Conservation (phyloP, 2,329 filamentous ascomycete species). For the Lachnellula occidentalis region DNA sequence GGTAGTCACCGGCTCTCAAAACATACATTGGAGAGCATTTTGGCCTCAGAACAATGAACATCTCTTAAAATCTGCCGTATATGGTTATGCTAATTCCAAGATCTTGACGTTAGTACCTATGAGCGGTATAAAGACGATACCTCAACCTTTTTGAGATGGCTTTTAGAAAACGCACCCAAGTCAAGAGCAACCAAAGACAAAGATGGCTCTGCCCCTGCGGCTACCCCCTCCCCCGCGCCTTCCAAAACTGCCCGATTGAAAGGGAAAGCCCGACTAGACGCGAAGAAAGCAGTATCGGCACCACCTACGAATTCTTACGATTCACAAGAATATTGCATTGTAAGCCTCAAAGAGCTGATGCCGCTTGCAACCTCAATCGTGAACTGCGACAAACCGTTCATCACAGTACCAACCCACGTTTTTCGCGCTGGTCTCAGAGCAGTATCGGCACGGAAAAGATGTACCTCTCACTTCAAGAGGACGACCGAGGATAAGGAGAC, state of each 20-base stretch:
- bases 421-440: conserved; percentile 12
- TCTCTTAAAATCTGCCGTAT: no score
- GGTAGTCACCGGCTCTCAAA: no score
- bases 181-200: neutral
- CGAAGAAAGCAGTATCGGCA: neutral
- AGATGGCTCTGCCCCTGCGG: neutral
- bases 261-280: neutral
- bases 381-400: neutral
- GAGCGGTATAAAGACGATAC: neutral
- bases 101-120: neutral
- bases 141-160: neutral
- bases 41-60: no score
- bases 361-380: conserved; percentile 9
- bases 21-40: no score
- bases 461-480: conserved; percentile 2
- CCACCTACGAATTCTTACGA: neutral
- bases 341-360: conserved; percentile 3
- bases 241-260: neutral
- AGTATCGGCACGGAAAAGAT: conserved; percentile 9
- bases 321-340: neutral
- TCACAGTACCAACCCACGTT: conserved; percentile 5
- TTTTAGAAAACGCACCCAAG: neutral
- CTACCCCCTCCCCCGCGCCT: neutral
- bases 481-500: neutral
- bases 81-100: no score